These are phyloP conservation scores for Saccharum spontaneum DNA, from an alignment of 176 grass and related monocot species.

Conservation along the genomic window DNA sequence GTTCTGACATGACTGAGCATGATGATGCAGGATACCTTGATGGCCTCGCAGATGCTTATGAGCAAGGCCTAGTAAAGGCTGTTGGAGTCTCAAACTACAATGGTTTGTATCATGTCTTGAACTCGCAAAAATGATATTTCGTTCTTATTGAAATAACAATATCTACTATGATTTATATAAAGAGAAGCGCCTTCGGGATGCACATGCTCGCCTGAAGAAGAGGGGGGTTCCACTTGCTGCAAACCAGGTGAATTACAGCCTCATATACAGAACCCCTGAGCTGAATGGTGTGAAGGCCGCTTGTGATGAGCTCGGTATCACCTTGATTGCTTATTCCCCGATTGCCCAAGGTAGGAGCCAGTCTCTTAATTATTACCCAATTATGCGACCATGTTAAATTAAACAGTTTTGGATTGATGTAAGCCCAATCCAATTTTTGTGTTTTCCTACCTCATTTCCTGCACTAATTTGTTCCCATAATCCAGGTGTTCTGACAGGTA, in stretches of 20 bases:
- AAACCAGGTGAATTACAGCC: constrained; percentile 83
- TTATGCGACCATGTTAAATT: neutral
- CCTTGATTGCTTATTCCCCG: constrained; percentile 73
- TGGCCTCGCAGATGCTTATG: constrained; percentile 89
- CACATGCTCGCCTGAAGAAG: constrained; percentile 69
- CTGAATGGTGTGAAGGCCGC: constrained; percentile 66
- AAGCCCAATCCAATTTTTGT: neutral
- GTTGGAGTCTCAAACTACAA: constrained; percentile 97
- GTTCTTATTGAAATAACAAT: neutral
- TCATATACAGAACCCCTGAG: constrained; percentile 71
- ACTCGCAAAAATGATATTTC: neutral
- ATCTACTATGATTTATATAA: neutral
- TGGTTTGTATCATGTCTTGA: constrained; percentile 41
- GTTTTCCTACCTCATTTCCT: neutral
- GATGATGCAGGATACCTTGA: constrained; percentile 71
- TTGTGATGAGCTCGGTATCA: constrained; percentile 78
- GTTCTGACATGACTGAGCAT: constrained; percentile 38
- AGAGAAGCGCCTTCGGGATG: constrained; percentile 72
- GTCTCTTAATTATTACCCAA: neutral
- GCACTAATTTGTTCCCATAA: neutral
- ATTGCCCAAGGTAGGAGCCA: constrained; percentile 60
- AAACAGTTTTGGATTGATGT: neutral
- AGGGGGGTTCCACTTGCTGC: constrained; percentile 66
- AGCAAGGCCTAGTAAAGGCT: constrained; percentile 88
- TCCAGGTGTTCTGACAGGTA: constrained; percentile 70